Percentiles rank a stretch among this genome's conserved stretches.
Conservation (phyloP, 805 yeast genomes). For the Blastobotrys terrestris region DNA sequence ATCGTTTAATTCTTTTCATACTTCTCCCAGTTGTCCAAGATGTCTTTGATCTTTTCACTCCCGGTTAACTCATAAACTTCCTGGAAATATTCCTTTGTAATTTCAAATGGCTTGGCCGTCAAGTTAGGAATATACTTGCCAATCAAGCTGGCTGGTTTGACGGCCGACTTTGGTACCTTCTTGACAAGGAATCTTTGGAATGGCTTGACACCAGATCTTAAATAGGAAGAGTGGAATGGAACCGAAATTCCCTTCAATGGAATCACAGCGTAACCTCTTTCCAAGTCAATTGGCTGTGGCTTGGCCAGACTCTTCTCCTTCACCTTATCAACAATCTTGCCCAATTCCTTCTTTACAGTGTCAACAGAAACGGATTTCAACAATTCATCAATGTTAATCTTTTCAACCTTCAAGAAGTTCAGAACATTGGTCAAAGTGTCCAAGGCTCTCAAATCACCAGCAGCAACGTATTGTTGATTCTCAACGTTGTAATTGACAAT, state of each 20-base stretch:
- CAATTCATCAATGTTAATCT: slow-evolving; percentile 84
- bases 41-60: slow-evolving; percentile 82
- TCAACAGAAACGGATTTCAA: slow-evolving; percentile 79
- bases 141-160: slow-evolving; percentile 87
- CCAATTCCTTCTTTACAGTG: slow-evolving; percentile 80
- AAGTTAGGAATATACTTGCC: slow-evolving; percentile 97
- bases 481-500: slow-evolving; percentile 98
- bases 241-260: slow-evolving; percentile 99
- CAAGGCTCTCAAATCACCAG: slow-evolving; percentile 95
- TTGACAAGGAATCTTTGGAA: slow-evolving; percentile 95
- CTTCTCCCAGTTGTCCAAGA: slow-evolving; percentile 92
- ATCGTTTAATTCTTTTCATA: slow-evolving; percentile 40
- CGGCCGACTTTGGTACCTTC: slow-evolving; percentile 92
- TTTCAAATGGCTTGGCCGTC: slow-evolving; percentile 95
- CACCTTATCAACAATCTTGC: slow-evolving; percentile 82
- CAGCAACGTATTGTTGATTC: slow-evolving; percentile 96
- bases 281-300: slow-evolving; percentile 94
- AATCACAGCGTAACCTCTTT: slow-evolving; percentile 97
- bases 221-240: slow-evolving; percentile 99
- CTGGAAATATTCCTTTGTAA: slow-evolving; percentile 95
- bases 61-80: slow-evolving; percentile 89
- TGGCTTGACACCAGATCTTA: slow-evolving; percentile 98
- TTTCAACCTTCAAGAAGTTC: slow-evolving; percentile 88
- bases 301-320: slow-evolving; percentile 75
- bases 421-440: slow-evolving; percentile 90